Evolutionary conservation across 2,329 filamentous ascomycete genomes (phyloP).

Genomic region (Alternaria brassicicola): DNA sequence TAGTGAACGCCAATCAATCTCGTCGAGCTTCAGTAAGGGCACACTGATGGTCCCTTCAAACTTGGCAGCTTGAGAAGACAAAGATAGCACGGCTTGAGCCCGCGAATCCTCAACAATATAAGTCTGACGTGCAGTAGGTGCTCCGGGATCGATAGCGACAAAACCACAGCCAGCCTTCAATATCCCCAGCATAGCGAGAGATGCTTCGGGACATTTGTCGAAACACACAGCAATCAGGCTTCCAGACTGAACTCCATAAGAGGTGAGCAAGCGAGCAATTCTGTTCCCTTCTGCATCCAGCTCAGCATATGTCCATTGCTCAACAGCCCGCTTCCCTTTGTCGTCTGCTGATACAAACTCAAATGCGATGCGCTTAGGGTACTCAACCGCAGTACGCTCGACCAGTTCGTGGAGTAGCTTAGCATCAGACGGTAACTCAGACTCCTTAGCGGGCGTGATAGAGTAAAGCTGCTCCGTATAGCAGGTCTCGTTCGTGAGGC

Average conservation of each 20-base stretch:
- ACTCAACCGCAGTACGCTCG: conserved; percentile 63
- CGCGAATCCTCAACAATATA: conserved; percentile 79
- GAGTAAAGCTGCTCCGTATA: conserved; percentile 61
- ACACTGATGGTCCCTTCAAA: conserved; percentile 45
- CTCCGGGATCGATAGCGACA: conserved; percentile 76
- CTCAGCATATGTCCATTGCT: conserved; percentile 75
- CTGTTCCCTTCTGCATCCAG: conserved; percentile 74
- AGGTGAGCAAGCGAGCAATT: conserved; percentile 69
- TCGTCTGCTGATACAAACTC: conserved; percentile 72
- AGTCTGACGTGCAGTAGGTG: conserved; percentile 73
- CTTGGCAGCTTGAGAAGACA: conserved; percentile 52
- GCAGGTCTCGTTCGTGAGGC: conserved; percentile 50
- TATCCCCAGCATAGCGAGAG: conserved; percentile 80
- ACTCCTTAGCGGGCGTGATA: conserved; percentile 66
- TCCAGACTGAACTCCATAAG: conserved; percentile 59
- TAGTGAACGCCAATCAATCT: conserved; percentile 45
- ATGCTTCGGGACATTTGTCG: conserved; percentile 83
- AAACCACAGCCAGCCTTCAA: conserved; percentile 83
- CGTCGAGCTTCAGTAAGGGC: conserved; percentile 56
- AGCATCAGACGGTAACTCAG: conserved; percentile 63
- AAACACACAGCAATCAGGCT: conserved; percentile 78
- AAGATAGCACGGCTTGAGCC: conserved; percentile 67
- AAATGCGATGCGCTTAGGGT: conserved; percentile 70
- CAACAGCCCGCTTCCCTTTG: conserved; percentile 53
- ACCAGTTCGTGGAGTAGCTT: conserved; percentile 78